Conservation (phyloP, 768 basidiomycete species). For the Sistotremastrum suecicum region DNA sequence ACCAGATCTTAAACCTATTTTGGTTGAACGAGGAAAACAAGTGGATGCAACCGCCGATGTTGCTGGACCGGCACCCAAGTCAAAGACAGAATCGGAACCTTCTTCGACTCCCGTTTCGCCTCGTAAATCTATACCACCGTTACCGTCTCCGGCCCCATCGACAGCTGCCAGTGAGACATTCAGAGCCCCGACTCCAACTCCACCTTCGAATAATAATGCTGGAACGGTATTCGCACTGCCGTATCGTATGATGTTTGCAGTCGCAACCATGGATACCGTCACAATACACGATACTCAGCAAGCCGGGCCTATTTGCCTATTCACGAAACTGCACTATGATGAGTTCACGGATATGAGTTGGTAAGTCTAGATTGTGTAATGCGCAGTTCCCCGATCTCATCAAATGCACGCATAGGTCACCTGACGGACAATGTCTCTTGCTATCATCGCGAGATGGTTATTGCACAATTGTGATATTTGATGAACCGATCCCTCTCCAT, state of each 20-base stretch:
- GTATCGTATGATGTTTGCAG: conserved; percentile 89
- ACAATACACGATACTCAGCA: conserved; percentile 97
- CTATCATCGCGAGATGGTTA: conserved; percentile 93
- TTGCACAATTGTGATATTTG: conserved; percentile 89
- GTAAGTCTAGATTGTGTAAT: conserved; percentile 31
- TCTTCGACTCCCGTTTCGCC: conserved; percentile 32
- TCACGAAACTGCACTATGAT: conserved; percentile 92
- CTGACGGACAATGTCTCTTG: conserved; percentile 87
- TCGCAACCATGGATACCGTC: conserved; percentile 92
- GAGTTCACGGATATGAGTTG: conserved; percentile 96
- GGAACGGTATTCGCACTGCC: conserved; percentile 77
- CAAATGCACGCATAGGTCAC: conserved; percentile 47
- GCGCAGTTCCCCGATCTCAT: not conserved
- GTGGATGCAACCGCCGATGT: conserved; percentile 49
- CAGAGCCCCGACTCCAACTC: conserved; percentile 47
- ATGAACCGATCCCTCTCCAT: conserved; percentile 81
- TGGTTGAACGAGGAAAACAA: conserved; percentile 55
- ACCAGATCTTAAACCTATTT: conserved; percentile 37
- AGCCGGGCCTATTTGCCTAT: conserved; percentile 75
- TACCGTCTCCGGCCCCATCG: conserved; percentile 39
- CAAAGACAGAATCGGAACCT: conserved; percentile 14
- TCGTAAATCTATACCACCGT: conserved; percentile 12
- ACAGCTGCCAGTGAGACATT: conserved; percentile 27
- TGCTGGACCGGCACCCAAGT: conserved; percentile 21
- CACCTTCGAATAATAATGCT: conserved; percentile 18